Base-by-base conservation (phyloP, 1,139 yeast genomes). In the Insectozyma bohioensis region DNA sequence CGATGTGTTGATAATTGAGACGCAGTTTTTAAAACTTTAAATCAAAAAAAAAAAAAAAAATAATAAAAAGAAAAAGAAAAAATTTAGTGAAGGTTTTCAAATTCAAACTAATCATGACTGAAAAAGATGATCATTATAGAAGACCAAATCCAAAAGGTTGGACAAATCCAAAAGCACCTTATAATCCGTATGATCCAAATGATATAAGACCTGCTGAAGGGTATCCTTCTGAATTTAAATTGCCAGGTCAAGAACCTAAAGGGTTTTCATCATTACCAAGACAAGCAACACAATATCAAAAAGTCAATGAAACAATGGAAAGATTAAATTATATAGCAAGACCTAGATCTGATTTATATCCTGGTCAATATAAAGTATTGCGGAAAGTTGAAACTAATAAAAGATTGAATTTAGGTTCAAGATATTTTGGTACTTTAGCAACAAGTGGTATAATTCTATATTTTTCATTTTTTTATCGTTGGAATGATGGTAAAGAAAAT, bases 401-500 rank as follows among this genome's bases (percentile, higher is more conserved):
- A 26, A 57, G 75, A 25, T 77, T 84, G 44, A 74, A 78, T 41
- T 61, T 67, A 8, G 86, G 85, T 4, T 66, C 78, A 3, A 56
- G 63, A 37, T 73, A 56, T 71, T 78, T 46, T 61, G 82, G 72
- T 0, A 63, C 70, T 11, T 52, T 72, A 9, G 45, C 76, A 13
- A 68, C 72, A 5, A 62, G 67, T 14, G 64, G 74, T 0, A 56
- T 79, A 6, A 57, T 73, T 17, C 51, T 75, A 2, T 81, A 77
- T 50, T 81, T 80, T 24, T 73, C 82, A 6, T 85, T 85, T 51
- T 80, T 85, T 58, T 75, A 81, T 53, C 66, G 90, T 36, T 85
- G 95, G 95, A 85, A 86, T 51, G 94, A 85, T 37, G 90, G 90
- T 6, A 74, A 77, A 46, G 94, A 85, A 42, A 81, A 85, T 48